phyloP scores from a whole-genome alignment of 768 basidiomycete genomes.

The Lactifluus subvellereus region DNA sequence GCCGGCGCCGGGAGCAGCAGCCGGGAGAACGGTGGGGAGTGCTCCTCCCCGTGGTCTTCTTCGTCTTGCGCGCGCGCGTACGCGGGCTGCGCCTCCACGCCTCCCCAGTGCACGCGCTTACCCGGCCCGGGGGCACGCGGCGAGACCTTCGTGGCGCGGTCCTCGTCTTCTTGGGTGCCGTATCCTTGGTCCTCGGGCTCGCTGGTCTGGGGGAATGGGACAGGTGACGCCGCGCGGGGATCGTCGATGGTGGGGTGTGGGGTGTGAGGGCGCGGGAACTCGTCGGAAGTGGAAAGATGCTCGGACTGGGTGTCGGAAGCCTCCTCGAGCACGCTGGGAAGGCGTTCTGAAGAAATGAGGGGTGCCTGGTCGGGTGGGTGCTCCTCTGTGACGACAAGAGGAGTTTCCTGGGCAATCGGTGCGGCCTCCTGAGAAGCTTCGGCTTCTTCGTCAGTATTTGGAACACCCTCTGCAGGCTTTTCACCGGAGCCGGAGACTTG shows the following conservation, averaged over 20 bases:
- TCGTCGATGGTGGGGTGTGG: constrained; percentile 15
- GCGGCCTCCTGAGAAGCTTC: constrained; percentile 1
- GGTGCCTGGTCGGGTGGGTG: constrained; percentile 2
- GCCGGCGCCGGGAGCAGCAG: constrained; percentile 11
- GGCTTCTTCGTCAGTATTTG: not conserved
- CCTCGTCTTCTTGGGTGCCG: constrained; percentile 23
- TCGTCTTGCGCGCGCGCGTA: constrained; percentile 10
- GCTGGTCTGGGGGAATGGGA: constrained; percentile 13
- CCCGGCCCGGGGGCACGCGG: not conserved
- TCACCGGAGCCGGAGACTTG: constrained; percentile 2
- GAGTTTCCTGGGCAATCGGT: not conserved
- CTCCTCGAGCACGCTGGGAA: not conserved
- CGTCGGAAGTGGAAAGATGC: constrained; percentile 15
- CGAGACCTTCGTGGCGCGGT: constrained; percentile 3
- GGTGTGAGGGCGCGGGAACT: constrained; percentile 13
- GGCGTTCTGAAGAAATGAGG: not conserved
- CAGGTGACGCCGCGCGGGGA: not conserved
- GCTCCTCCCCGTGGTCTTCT: constrained; percentile 7
- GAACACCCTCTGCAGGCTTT: constrained; percentile 4
- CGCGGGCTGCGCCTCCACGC: constrained; percentile 15
- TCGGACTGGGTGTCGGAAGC: constrained; percentile 16
- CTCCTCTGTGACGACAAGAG: not conserved
- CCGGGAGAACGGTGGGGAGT: constrained; percentile 18
- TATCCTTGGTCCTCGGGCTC: constrained; percentile 23
- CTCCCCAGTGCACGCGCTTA: constrained; percentile 21